These are phyloP conservation scores for Neurospora sp. DNA, from an alignment of 495 filamentous ascomycete species.

Conservation along the genomic window DNA sequence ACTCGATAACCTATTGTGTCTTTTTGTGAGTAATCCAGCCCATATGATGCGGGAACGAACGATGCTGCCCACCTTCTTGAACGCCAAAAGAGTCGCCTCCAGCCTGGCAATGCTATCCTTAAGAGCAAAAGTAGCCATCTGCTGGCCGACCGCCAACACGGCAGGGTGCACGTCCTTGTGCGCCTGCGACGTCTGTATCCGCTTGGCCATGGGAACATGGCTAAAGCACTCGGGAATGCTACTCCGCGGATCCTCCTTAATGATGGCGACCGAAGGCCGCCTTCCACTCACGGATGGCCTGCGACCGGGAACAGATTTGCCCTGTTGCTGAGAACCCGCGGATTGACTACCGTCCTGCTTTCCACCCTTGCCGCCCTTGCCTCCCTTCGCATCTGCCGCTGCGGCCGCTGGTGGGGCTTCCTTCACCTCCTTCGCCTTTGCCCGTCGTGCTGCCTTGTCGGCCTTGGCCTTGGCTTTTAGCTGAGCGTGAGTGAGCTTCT, in stretches of 20 bases:
- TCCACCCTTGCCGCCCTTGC: constrained; percentile 29
- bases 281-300: constrained; percentile 26
- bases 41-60: not conserved
- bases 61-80: constrained; percentile 60
- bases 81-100: constrained; percentile 76
- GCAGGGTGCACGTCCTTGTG: constrained; percentile 86
- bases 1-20: constrained; percentile 63
- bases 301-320: constrained; percentile 23
- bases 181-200: constrained; percentile 62
- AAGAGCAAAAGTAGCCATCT: constrained; percentile 81
- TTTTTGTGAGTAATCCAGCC: constrained; percentile 3
- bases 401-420: constrained; percentile 5
- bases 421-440: constrained; percentile 46
- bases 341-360: constrained; percentile 38
- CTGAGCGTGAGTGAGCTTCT: constrained; percentile 53
- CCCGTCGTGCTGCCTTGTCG: constrained; percentile 67
- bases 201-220: constrained; percentile 70
- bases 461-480: constrained; percentile 70
- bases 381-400: constrained; percentile 25
- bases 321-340: constrained; percentile 17
- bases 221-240: constrained; percentile 64
- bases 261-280: constrained; percentile 33
- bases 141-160: constrained; percentile 73
- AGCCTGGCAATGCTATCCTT: constrained; percentile 86
- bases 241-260: constrained; percentile 34